Evolutionary conservation across 1,284 basidiomycete species (phyloP), one percentile per base, ranked within the genome.

Genomic region (Bondarzewia mesenterica): DNA sequence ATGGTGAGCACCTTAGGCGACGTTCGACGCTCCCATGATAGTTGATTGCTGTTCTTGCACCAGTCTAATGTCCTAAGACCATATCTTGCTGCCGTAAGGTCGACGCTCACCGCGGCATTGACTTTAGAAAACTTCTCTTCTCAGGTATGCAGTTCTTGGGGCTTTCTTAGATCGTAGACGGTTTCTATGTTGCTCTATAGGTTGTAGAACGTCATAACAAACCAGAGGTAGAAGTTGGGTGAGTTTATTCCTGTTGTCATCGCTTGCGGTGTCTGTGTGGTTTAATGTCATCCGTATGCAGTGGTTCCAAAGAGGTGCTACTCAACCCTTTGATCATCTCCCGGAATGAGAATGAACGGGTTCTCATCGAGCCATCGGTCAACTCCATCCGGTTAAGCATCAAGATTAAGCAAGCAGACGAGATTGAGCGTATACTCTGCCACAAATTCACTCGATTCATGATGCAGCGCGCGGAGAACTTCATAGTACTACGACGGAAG

Each of bases 391-490:
- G 96, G 26, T 74, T 99, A 54, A 91, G 86, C 65, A 98, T 99
- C 71, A 90, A 85, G 69, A 98, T 99, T 68, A 99, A 99, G 70
- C 96, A 99, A 65, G 94, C 96, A 23, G 96, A 99, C 68, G 96
- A 99, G 70, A 97, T 97, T 57, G 96, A 99, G 67, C 82, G 89
- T 51, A 96, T 99, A 57, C 73, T 99, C 39, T 96, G 93, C 63
- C 92, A 97, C 73, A 94, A 98, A 68, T 98, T 99, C 66, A 96
- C 93, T n/a, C 78, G 96, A 42, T 99, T 99, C 74, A 88, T 99
- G 84, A 98, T 93, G 87, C 93, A 95, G 72, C 77, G 96, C 44
- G 96, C 96, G 16, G 96, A 99, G 72, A 89, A 82, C 66, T 99
- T 99, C 65, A 82, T 99, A 49, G 91, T 99, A 56, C 75, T 99